These are phyloP conservation scores for Penicillium sp. DNA, from an alignment of 2,329 filamentous ascomycete genomes.

Conservation along the genomic window DNA sequence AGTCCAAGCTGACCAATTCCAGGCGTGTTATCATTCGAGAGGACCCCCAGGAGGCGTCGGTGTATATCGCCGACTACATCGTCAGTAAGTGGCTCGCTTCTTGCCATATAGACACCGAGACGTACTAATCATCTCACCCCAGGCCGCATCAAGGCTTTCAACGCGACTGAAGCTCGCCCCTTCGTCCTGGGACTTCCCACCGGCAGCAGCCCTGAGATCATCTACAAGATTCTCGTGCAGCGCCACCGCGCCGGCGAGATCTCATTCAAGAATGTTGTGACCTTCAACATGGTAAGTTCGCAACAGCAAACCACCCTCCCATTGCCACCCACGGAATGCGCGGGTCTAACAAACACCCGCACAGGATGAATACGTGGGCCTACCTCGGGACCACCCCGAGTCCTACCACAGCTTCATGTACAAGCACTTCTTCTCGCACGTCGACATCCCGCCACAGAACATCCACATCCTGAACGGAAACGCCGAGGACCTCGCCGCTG, in stretches of 20 bases:
- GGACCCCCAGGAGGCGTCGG: constrained; percentile 68
- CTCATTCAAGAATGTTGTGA: constrained; percentile 86
- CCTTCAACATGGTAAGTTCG: constrained; percentile 86
- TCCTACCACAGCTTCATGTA: constrained; percentile 95
- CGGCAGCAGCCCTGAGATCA: constrained; percentile 76
- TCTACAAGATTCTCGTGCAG: constrained; percentile 75
- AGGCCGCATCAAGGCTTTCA: constrained; percentile 79
- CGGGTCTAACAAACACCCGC: no score
- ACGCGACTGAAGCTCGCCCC: constrained; percentile 70
- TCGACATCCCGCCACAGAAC: constrained; percentile 79
- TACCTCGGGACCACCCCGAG: constrained; percentile 80
- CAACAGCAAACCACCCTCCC: no score
- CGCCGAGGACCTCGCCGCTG: constrained; percentile 72
- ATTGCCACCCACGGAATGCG: no score
- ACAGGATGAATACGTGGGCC: constrained; percentile 83
- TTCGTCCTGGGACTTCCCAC: constrained; percentile 85
- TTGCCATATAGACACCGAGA: not conserved
- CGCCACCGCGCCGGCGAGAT: constrained; percentile 58
- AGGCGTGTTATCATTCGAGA: constrained; percentile 87
- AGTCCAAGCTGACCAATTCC: constrained; percentile 18
- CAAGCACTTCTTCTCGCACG: constrained; percentile 85
- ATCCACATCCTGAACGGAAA: constrained; percentile 86
- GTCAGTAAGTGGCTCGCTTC: constrained; percentile 58
- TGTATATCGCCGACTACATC: constrained; percentile 81
- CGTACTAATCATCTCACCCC: constrained; percentile 10